Evolutionary conservation across 768 basidiomycete species (phyloP), one percentile per base, ranked within the genome.

Genomic region (Podaxis sp.): DNA sequence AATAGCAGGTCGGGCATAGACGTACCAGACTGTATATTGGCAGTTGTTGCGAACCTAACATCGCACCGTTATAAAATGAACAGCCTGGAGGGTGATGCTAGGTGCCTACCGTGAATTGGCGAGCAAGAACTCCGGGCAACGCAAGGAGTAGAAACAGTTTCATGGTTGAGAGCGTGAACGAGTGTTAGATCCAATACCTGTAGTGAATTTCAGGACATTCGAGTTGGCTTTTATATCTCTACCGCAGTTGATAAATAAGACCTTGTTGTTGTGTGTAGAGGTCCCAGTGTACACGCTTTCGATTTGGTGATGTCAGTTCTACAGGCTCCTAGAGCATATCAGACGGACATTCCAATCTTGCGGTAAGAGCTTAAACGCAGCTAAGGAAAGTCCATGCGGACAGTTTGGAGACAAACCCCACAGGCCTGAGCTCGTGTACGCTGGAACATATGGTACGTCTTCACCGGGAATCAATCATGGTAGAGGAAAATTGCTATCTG

Each of bases 21-120:
- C 77, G 62, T 64, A 86, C 87, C 87, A 88, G 62, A 88, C 78
- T 0, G 87, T 88, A 74, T 85, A 88, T 1, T 85, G 79, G 69
- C 87, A 88, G 4, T 73, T 79, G 72, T 88, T 89, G 68, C 80
- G 78, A 17, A 85, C 81, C 77, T 78, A 36, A 49, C 12, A 56
- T 24, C 7, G 5, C 22, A 24, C 9, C 24, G 11, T 51, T 28
- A 13, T 26, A 3, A 28, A 7, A 12, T 5, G 13, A 24, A 26
- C 26, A 13, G 22, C 13, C 7, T 4, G 24, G 49, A 7, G 22
- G 26, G 12, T 24, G 26, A 9, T 24, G 19, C 4, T 9, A 26
- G 26, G 22, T 9, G 5, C 49, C 12, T 15, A 51, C 49, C 49
- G 19, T 51, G 12, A 51, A 51, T 11, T 19, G 19, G 24, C 49